A percentile compares a stretch with the other conserved stretches of the same genome.
Conservation (phyloP, 345 rosid genomes). For the Diplotaxis tenuifolia region DNA sequence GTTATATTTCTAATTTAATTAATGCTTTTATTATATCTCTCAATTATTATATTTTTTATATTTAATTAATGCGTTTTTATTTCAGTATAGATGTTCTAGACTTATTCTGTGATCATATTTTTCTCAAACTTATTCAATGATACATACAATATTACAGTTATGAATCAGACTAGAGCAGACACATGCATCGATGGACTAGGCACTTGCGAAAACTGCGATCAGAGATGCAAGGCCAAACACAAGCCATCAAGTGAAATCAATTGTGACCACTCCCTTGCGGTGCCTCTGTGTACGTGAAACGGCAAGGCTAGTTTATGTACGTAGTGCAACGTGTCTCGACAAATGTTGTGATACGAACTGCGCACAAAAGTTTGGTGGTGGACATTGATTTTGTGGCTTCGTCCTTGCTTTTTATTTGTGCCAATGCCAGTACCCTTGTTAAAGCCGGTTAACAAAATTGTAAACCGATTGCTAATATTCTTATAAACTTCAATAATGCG, state of each 20-base stretch:
- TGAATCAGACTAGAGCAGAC: not conserved
- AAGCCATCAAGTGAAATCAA: conserved; percentile 13
- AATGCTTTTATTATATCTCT: no score
- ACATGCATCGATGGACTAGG: conserved; percentile 8
- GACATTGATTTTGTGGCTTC: conserved; percentile 13
- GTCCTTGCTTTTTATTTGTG: not conserved
- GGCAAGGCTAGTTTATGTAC: conserved; percentile 10
- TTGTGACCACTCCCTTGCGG: not conserved
- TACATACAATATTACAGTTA: conserved; percentile 5
- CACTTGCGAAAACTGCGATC: conserved; percentile 16
- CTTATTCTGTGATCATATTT: not conserved
- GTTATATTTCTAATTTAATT: no score
- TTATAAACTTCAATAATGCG: no score
- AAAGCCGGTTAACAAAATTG: not conserved
- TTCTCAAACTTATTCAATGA: not conserved
- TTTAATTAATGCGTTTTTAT: not conserved
- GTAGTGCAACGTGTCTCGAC: not conserved
- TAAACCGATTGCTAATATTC: no score
- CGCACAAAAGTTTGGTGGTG: conserved; percentile 11
- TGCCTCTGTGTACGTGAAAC: not conserved
- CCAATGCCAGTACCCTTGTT: conserved; percentile 26
- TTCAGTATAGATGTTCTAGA: not conserved
- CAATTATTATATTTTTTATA: not conserved
- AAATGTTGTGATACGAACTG: conserved; percentile 13
- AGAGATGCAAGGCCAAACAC: conserved; percentile 22